phyloP scores from a whole-genome alignment of 495 filamentous ascomycete species.

The Aspergillus bridgeri region DNA sequence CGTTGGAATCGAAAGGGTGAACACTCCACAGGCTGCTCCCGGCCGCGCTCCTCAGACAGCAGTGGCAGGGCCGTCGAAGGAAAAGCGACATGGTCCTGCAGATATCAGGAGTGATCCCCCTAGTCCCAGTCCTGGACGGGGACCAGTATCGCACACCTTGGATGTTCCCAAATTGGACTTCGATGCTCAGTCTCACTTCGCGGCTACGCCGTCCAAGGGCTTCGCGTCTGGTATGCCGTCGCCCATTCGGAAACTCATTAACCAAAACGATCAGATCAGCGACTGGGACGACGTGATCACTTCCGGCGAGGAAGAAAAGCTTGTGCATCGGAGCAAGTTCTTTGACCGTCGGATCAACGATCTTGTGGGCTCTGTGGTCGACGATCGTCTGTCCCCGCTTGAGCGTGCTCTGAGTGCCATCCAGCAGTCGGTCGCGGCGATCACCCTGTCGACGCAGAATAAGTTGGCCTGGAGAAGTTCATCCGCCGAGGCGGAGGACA shows the following conservation, averaged over 20 bases:
- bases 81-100: constrained; percentile 51
- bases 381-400: constrained; percentile 71
- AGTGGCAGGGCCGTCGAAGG: constrained; percentile 44
- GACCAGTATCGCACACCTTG: constrained; percentile 43
- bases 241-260: constrained; percentile 63
- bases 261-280: constrained; percentile 64
- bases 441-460: constrained; percentile 39
- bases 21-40: constrained; percentile 42
- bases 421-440: constrained; percentile 58
- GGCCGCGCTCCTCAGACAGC: constrained; percentile 37
- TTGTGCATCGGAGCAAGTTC: constrained; percentile 69
- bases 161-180: constrained; percentile 46
- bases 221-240: constrained; percentile 45
- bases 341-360: constrained; percentile 87
- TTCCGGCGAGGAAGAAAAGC: constrained; percentile 75
- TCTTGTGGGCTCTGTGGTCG: constrained; percentile 74
- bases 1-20: constrained; percentile 63
- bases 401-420: constrained; percentile 74
- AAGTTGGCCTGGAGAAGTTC: constrained; percentile 49
- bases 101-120: constrained; percentile 67
- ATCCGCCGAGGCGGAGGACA: constrained; percentile 65
- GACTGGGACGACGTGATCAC: constrained; percentile 91
- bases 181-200: constrained; percentile 35
- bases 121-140: constrained; percentile 69
- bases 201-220: constrained; percentile 40